A percentile compares a stretch with the other conserved stretches of the same genome.
These are phyloP conservation scores for Barbarea vulgaris DNA, from an alignment of 345 rosid species.

Conservation along the genomic window DNA sequence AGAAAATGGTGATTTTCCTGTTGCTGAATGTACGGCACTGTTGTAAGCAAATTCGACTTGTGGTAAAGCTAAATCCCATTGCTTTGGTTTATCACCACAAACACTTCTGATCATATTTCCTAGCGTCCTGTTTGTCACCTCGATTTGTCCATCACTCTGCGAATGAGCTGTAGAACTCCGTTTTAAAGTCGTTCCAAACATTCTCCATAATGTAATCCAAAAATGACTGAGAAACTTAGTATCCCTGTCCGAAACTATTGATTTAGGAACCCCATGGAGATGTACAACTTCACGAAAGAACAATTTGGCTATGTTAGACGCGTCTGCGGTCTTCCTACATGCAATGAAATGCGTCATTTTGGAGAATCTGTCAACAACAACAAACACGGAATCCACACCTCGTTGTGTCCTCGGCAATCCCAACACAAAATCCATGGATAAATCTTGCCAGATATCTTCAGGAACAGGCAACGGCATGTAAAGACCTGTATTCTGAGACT, in stretches of 20 bases:
- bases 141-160: background rate
- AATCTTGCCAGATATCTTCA: background rate
- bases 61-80: background rate
- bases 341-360: slow-evolving; percentile 2
- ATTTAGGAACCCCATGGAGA: background rate
- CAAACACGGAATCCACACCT: background rate
- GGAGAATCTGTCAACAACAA: background rate
- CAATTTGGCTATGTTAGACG: background rate
- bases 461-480: background rate
- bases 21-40: background rate
- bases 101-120: background rate
- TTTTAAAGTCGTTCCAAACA: background rate
- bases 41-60: background rate
- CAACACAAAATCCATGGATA: background rate
- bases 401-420: background rate
- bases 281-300: background rate
- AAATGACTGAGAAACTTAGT: background rate
- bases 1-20: background rate
- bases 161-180: background rate
- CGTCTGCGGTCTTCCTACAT: background rate
- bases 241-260: background rate
- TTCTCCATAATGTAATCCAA: background rate
- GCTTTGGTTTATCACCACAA: background rate
- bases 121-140: background rate
- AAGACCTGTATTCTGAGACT: background rate